A percentile compares a stretch with the other conserved stretches of the same genome.
These are phyloP conservation scores for Rhizopogon roseolus DNA, from an alignment of 768 basidiomycete species.

Conservation along the genomic window DNA sequence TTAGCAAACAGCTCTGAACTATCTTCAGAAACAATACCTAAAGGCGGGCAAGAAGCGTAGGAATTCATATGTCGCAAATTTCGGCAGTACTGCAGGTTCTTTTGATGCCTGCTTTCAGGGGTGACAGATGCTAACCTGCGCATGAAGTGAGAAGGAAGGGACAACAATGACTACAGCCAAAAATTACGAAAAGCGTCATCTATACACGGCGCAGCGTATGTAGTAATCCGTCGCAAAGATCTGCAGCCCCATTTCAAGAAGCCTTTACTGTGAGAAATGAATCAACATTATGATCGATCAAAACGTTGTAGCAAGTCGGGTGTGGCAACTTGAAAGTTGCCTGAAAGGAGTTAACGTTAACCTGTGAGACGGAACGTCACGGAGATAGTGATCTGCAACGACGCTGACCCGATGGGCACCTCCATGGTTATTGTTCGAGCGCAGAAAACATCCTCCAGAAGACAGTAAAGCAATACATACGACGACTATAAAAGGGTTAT, in stretches of 20 bases:
- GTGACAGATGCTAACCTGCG: neutral
- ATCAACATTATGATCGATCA: neutral
- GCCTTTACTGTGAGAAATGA: too few relatives aligned
- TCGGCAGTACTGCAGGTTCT: neutral
- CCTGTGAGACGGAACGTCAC: neutral
- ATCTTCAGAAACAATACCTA: neutral
- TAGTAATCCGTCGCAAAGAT: neutral
- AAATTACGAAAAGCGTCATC: neutral
- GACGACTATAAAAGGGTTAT: neutral
- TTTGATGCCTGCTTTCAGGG: neutral
- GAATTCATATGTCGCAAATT: neutral
- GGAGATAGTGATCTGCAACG: neutral
- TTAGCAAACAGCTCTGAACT: neutral
- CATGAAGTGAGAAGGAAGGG: neutral
- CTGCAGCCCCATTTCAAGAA: neutral
- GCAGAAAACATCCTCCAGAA: too few relatives aligned
- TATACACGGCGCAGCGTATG: too few relatives aligned
- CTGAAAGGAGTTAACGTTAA: neutral
- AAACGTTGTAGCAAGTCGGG: neutral
- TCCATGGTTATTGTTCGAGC: neutral
- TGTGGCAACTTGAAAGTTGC: neutral
- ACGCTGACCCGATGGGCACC: neutral
- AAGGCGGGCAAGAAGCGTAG: neutral
- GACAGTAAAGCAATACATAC: neutral
- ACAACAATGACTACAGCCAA: neutral